These are phyloP conservation scores for Peronospora farinosa DNA, from an alignment of 352 stramenopile genomes.

Conservation along the genomic window DNA sequence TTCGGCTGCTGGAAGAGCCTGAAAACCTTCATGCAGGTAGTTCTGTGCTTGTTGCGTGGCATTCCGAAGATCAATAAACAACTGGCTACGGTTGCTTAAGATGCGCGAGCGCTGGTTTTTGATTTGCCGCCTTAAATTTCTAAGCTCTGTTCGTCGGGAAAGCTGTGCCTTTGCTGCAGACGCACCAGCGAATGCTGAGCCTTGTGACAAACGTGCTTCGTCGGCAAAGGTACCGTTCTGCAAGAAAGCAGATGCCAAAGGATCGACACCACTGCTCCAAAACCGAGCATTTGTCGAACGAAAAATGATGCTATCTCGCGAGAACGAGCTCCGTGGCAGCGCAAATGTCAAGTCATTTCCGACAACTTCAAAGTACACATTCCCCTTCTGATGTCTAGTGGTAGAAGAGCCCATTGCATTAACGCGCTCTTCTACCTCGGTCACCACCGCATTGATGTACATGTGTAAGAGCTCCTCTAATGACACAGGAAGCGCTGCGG, in stretches of 20 bases:
- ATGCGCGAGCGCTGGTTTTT: constrained; percentile 81
- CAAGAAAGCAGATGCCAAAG: constrained; percentile 63
- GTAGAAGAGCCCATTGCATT: constrained; percentile 23
- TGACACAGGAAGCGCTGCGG: constrained; percentile 31
- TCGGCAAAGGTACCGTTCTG: constrained; percentile 67
- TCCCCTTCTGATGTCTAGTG: constrained; percentile 8
- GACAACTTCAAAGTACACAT: constrained; percentile 54
- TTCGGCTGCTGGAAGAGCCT: constrained; percentile 62
- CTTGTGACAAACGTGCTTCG: constrained; percentile 42
- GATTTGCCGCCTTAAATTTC: constrained; percentile 66
- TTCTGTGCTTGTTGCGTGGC: constrained; percentile 78
- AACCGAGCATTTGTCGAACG: constrained; percentile 66
- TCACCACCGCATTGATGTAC: constrained; percentile 29
- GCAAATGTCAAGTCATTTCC: constrained; percentile 77
- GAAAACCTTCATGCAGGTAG: constrained; percentile 79
- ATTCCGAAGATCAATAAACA: constrained; percentile 78
- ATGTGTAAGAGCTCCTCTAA: constrained; percentile 31
- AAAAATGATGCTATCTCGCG: constrained; percentile 64
- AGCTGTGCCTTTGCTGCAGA: constrained; percentile 53
- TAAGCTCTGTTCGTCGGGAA: constrained; percentile 50
- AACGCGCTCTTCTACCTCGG: constrained; percentile 12
- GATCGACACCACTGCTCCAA: constrained; percentile 63
- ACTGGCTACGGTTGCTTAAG: constrained; percentile 71
- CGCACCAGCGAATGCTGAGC: constrained; percentile 31
- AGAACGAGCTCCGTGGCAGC: constrained; percentile 76